Conservation (phyloP, 306 rosid species). For the Gillenia trifoliata region DNA sequence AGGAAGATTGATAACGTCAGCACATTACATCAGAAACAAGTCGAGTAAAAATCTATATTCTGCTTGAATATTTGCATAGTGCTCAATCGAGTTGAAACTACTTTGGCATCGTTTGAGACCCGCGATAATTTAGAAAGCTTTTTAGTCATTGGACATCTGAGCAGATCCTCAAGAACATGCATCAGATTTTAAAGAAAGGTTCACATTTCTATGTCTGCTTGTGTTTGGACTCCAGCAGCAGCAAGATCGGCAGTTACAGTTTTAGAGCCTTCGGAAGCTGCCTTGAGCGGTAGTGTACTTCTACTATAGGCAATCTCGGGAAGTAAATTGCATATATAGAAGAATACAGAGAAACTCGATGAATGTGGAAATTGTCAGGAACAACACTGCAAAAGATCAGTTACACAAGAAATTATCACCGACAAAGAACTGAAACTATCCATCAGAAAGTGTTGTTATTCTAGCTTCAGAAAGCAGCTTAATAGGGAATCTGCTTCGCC, state of each 20-base stretch:
- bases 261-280: slow-evolving; percentile 86
- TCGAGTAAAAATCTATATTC: slow-evolving; percentile 59
- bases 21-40: slow-evolving; percentile 52
- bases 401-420: not conserved
- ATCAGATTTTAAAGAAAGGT: not conserved
- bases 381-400: slow-evolving; percentile 50
- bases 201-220: slow-evolving; percentile 34
- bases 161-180: not conserved
- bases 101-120: slow-evolving; percentile 32
- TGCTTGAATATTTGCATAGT: slow-evolving; percentile 41
- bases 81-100: slow-evolving; percentile 35
- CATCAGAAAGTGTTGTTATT: not conserved
- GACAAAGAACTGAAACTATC: not conserved
- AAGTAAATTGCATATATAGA: slow-evolving; percentile 62
- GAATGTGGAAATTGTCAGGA: slow-evolving; percentile 50
- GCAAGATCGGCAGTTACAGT: slow-evolving; percentile 84
- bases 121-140: slow-evolving; percentile 15
- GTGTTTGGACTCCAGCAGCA: slow-evolving; percentile 57
- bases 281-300: slow-evolving; percentile 72
- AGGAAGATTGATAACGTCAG: slow-evolving; percentile 68
- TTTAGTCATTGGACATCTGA: no score
- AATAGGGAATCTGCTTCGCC: not conserved
- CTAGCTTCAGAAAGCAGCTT: not conserved
- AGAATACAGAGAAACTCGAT: slow-evolving; percentile 57
- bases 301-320: slow-evolving; percentile 70